phyloP scores from a whole-genome alignment of 192 early-diverging fungal genomes.

The Backusella tarrabulga region DNA sequence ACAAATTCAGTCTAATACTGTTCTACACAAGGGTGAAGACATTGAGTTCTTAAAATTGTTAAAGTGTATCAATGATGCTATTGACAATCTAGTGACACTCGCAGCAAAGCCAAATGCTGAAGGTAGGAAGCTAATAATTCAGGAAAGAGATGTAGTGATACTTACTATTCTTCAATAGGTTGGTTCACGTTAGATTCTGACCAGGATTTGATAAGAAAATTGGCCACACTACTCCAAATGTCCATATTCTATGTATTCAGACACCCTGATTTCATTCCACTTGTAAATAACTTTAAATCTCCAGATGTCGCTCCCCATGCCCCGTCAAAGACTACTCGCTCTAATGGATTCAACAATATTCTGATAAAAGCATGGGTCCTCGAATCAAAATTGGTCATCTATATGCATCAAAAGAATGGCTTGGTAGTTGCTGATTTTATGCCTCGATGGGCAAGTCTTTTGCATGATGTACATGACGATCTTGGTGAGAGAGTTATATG shows the following conservation, averaged over 20 bases:
- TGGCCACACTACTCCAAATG: constrained; percentile 20
- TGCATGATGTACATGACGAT: constrained; percentile 55
- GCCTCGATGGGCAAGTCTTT: constrained; percentile 32
- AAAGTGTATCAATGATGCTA: constrained; percentile 22
- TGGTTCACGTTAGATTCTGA: constrained; percentile 3
- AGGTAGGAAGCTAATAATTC: background rate
- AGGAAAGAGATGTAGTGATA: background rate
- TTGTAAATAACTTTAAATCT: constrained; percentile 30
- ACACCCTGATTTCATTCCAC: constrained; percentile 36
- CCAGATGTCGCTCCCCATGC: constrained; percentile 20
- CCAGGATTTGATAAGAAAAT: background rate
- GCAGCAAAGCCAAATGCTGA: background rate
- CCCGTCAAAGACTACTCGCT: constrained; percentile 18
- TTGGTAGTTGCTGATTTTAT: background rate
- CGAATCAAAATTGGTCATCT: constrained; percentile 6
- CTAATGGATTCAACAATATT: constrained; percentile 25
- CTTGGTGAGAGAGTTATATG: constrained; percentile 62
- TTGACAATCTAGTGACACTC: constrained; percentile 15
- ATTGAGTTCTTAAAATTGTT: constrained; percentile 38
- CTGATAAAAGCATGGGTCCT: constrained; percentile 24
- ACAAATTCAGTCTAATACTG: background rate
- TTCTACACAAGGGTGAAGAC: constrained; percentile 35
- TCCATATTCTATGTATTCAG: constrained; percentile 30
- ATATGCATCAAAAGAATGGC: background rate
- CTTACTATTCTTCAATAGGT: background rate